These are phyloP conservation scores for Nigrograna mackinnonii DNA, from an alignment of 2,329 filamentous ascomycete genomes.

Conservation along the genomic window DNA sequence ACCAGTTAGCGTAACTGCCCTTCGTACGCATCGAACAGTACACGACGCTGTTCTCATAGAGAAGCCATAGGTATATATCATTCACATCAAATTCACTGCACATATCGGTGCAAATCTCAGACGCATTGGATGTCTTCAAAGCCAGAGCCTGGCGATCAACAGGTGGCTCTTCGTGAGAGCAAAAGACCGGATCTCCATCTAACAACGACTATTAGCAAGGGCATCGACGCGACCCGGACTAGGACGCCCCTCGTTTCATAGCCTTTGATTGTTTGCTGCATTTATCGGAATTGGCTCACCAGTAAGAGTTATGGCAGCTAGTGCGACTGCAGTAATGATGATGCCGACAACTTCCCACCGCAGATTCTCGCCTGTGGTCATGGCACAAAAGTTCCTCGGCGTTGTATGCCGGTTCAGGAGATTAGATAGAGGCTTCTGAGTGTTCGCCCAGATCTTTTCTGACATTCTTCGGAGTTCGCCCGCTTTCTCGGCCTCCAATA, in stretches of 20 bases:
- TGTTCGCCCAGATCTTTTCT: conserved; percentile 48
- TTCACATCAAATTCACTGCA: conserved; percentile 36
- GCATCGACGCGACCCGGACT: too few species aligned
- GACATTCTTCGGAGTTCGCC: conserved; percentile 41
- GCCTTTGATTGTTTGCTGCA: background rate
- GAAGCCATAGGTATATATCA: conserved; percentile 37
- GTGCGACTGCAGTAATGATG: conserved; percentile 40
- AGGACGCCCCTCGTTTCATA: background rate
- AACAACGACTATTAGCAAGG: background rate
- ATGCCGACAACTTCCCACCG: conserved; percentile 51
- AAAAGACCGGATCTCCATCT: conserved; percentile 39
- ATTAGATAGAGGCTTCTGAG: conserved; percentile 34
- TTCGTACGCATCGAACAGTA: conserved; percentile 29
- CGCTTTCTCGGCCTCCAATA: conserved; percentile 23
- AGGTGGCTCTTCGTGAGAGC: conserved; percentile 26
- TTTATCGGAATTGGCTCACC: conserved; percentile 16
- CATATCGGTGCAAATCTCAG: conserved; percentile 33
- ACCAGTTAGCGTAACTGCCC: conserved; percentile 25
- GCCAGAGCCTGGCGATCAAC: conserved; percentile 27
- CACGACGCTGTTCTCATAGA: conserved; percentile 32
- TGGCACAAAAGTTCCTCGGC: conserved; percentile 41
- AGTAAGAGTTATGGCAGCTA: conserved; percentile 36
- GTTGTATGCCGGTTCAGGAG: conserved; percentile 40
- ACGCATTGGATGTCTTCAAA: conserved; percentile 25
- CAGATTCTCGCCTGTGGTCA: conserved; percentile 42